Evolutionary conservation across 2,329 filamentous ascomycete genomes (phyloP), one percentile per base, ranked within the genome.

Genomic region (Albifimbria verrucaria): DNA sequence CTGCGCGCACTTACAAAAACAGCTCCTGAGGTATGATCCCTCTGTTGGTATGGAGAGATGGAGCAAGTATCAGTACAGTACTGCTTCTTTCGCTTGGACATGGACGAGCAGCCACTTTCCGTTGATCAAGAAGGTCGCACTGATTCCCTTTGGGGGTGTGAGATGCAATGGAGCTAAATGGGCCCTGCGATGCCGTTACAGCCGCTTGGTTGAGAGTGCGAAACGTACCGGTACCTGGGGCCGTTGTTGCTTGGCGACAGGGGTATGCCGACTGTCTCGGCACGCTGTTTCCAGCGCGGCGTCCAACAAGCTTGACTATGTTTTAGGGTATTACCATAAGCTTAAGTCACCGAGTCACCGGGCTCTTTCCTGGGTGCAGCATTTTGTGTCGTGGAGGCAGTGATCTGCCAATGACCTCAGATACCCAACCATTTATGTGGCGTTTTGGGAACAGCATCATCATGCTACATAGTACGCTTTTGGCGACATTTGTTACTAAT

Each of bases 121-220:
- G 24, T 57, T 59, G 49, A 63, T 49, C 42, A 63, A 63, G 59
- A 65, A 68, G 21, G 68, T 70, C 2, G 66, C 68, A 49, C 59
- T 63, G 12, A 64, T 50, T 10, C 58, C 56, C 15, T 7, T 15
- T 32, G 26, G 7, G 26, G 26, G 26, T n/a, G n/a, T n/a, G n/a
- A n/a, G 26, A 32, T 9, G 26, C 26, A 15, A 7, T 15, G 26
- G 15, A 7, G 15, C 9, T 9, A 15, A 15, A 32, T 9, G 26
- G 26, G 15, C 26, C 7, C 26, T 32, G 26, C 26, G 26, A 32
- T 32, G 26, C 26, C 26, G 26, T 32, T 32, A 32, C 26, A 32
- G 26, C 26, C 26, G 26, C 26, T 32, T 32, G 26, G 26, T 32
- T n/a, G n/a, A n/a, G n/a, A n/a, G 26, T 15, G 26, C 9, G 26